Evolutionary conservation across 2,329 filamentous ascomycete species (phyloP), one percentile per base, ranked within the genome.

Genomic region (Colletotrichum lini): DNA sequence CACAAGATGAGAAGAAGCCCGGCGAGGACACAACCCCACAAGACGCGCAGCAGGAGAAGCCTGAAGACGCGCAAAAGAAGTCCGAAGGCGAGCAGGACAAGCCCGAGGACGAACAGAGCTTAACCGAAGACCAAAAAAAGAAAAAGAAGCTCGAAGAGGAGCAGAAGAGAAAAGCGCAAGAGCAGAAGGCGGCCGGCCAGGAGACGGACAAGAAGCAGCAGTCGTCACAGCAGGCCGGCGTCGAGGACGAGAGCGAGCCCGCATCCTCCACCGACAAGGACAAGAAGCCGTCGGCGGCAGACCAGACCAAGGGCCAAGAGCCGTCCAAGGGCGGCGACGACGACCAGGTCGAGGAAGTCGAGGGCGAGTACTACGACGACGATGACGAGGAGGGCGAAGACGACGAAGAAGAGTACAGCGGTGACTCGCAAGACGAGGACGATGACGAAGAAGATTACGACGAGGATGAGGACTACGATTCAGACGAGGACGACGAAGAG

Each of bases 121-220:
- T 54, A 10, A 54, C 61, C 18, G 45, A 67, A 45, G 38, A 65
- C 9, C 42, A 72, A 15, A 42, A 75, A 45, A 49, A 67, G 38
- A 40, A 75, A 49, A 60, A 74, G 67, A 65, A 75, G 56, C 62
- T 74, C 16, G 65, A 74, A 35, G 47, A 67, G 6, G 38, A 65
- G 60, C 30, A 57, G 54, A 42, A 44, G 50, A 56, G 59, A 12
- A 45, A 72, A 40, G 15, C 60, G 3, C 72, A 71, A 65, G 77
- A 75, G 56, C 70, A 72, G 15, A 54, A 71, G 56, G 45, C n/a
- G 38, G 47, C 60, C 35, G 65, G 71, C n/a, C 65, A 77, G 38
- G 75, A 77, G 61, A 73, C 77, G 53, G 61, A 75, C 44, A 63
- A 77, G 30, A 75, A 76, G 58, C 70, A 76, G 42, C 75, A 52